Conservation (phyloP, 371 early-diverging fungal genomes). For the Umbelopsis sp. region DNA sequence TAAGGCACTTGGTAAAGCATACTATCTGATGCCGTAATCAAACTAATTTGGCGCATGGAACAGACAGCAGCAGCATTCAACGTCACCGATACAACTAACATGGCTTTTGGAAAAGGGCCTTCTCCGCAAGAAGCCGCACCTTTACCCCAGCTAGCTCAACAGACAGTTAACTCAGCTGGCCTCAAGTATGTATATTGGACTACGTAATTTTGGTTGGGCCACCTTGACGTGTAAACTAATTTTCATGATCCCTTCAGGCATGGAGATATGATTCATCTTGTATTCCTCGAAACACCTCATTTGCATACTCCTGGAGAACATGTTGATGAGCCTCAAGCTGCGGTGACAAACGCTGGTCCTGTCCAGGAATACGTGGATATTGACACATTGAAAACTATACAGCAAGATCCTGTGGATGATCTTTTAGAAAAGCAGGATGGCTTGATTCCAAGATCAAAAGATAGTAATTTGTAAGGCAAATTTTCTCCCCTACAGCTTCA, state of each 20-base stretch:
- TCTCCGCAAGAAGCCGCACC: constrained; percentile 25
- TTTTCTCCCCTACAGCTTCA: neutral
- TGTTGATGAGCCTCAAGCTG: constrained; percentile 15
- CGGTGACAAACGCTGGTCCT: constrained; percentile 29
- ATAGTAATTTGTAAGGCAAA: constrained; percentile 75
- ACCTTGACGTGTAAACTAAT: neutral
- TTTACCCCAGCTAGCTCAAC: neutral
- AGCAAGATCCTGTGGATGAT: constrained; percentile 83
- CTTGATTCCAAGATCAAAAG: constrained; percentile 78
- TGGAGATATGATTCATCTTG: constrained; percentile 81
- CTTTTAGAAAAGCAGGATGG: constrained; percentile 84
- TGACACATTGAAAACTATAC: constrained; percentile 33
- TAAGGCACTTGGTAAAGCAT: constrained; percentile 27
- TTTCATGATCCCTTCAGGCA: constrained; percentile 50
- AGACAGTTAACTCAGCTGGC: constrained; percentile 12
- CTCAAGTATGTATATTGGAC: neutral
- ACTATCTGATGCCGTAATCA: neutral
- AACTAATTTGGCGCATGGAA: constrained; percentile 30
- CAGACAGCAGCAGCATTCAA: constrained; percentile 44
- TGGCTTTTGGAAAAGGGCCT: constrained; percentile 50
- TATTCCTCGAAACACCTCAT: constrained; percentile 47
- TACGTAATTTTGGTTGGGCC: neutral
- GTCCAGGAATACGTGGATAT: constrained; percentile 19
- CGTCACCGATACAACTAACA: constrained; percentile 44
- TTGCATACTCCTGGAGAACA: constrained; percentile 17